These are phyloP conservation scores for Achlya hypogyna DNA, from an alignment of 352 stramenopile species.

Conservation along the genomic window DNA sequence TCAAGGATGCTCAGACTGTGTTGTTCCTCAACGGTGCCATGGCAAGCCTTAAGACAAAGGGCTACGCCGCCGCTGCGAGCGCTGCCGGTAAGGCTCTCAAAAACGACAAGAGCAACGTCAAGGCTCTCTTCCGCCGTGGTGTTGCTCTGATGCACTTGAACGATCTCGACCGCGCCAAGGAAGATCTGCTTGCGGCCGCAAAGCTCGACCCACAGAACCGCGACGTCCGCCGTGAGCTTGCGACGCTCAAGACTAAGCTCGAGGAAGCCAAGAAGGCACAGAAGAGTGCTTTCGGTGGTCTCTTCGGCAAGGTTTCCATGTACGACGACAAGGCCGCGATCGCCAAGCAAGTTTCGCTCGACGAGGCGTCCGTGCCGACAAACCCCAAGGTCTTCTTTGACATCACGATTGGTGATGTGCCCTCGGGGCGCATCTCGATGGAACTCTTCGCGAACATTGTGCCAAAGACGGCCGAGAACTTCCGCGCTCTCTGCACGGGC, in stretches of 20 bases:
- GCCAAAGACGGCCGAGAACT: constrained; percentile 98
- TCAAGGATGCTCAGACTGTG: constrained; percentile 85
- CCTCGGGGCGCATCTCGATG: constrained; percentile 89
- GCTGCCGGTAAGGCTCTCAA: constrained; percentile 70
- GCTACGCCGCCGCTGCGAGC: constrained; percentile 84
- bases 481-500: constrained; percentile 96
- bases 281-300: constrained; percentile 92
- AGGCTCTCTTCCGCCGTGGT: constrained; percentile 78
- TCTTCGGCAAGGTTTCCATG: constrained; percentile 95
- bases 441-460: constrained; percentile 94
- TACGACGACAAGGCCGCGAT: constrained; percentile 94
- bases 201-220: constrained; percentile 76
- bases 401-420: constrained; percentile 87
- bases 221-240: constrained; percentile 69
- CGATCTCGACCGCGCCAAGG: constrained; percentile 79
- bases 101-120: constrained; percentile 73
- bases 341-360: constrained; percentile 28
- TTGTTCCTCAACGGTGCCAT: constrained; percentile 91
- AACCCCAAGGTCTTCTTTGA: constrained; percentile 99
- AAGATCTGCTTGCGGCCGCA: constrained; percentile 72
- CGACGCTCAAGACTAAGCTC: constrained; percentile 72
- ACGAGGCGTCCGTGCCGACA: constrained; percentile 54
- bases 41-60: constrained; percentile 89
- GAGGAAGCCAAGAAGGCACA: constrained; percentile 91
- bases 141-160: constrained; percentile 78